phyloP scores from a whole-genome alignment of 2,329 filamentous ascomycete genomes.

The Tympanopsis confertula region DNA sequence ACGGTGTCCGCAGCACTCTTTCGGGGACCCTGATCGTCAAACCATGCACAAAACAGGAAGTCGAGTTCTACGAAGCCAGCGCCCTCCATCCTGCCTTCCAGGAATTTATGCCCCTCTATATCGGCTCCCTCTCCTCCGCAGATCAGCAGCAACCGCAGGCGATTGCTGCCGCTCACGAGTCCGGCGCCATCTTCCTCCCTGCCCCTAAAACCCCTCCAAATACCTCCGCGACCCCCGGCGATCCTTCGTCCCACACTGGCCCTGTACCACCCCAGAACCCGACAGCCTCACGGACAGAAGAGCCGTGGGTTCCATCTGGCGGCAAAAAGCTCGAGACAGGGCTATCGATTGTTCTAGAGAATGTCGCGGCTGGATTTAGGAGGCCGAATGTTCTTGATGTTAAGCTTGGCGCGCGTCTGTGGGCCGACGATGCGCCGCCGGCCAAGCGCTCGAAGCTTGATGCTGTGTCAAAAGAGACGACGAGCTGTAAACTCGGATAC shows the following conservation, averaged over 20 bases:
- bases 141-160: background rate
- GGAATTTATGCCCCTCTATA: background rate
- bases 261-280: background rate
- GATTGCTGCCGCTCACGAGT: background rate
- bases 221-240: background rate
- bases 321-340: constrained; percentile 59
- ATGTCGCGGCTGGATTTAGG: constrained; percentile 69
- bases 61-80: constrained; percentile 1
- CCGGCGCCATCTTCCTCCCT: background rate
- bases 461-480: constrained; percentile 44
- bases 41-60: background rate
- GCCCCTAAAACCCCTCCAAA: too few relatives aligned
- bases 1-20: background rate
- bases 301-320: background rate
- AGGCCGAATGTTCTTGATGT: constrained; percentile 84
- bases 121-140: background rate
- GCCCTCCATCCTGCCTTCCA: constrained; percentile 1
- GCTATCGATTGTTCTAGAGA: constrained; percentile 72
- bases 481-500: constrained; percentile 46
- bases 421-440: constrained; percentile 47
- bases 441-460: constrained; percentile 48
- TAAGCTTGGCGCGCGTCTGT: constrained; percentile 77
- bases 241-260: too few relatives aligned
- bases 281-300: background rate
- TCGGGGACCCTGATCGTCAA: background rate